A percentile compares a stretch with the other conserved stretches of the same genome.
Conservation (phyloP, 164 flowering plant species). For the Dillenia suffruticosa region DNA sequence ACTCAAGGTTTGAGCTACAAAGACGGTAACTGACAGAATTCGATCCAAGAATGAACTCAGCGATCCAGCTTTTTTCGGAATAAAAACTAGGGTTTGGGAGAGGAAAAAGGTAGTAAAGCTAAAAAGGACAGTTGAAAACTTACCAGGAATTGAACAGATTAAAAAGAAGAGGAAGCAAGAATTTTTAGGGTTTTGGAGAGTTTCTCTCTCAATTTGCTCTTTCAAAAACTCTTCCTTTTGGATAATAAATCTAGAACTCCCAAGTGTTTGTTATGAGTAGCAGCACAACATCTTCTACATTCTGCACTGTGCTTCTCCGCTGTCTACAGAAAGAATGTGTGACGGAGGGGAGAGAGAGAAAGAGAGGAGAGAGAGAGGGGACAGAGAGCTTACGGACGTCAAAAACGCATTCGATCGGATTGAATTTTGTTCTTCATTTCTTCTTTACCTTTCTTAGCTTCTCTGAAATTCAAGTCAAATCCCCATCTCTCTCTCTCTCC, state of each 20-base stretch:
- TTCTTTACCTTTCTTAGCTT: slow-evolving; percentile 15
- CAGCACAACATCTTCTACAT: background rate
- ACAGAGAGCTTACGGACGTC: slow-evolving; percentile 51
- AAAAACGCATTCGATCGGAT: slow-evolving; percentile 42
- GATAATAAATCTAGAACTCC: background rate
- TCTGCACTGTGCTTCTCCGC: slow-evolving; percentile 24
- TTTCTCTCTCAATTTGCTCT: too few relatives aligned
- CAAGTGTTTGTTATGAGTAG: background rate
- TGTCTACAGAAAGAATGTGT: slow-evolving; percentile 15
- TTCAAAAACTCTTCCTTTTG: too few relatives aligned
- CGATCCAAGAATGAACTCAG: too few relatives aligned
- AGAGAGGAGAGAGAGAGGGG: slow-evolving; percentile 23
- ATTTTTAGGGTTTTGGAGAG: too few relatives aligned
- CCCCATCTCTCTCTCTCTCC: slow-evolving; percentile 3
- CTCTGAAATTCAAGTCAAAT: slow-evolving; percentile 34
- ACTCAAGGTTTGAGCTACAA: too few relatives aligned
- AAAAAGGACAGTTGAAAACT: too few relatives aligned
- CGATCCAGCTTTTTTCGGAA: too few relatives aligned
- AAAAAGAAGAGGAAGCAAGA: too few relatives aligned
- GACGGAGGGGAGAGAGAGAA: slow-evolving; percentile 10
- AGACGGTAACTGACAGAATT: too few relatives aligned
- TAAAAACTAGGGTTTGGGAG: too few relatives aligned
- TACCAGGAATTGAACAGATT: too few relatives aligned
- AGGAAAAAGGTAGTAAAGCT: too few relatives aligned
- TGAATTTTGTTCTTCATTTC: slow-evolving; percentile 32